Conservation (phyloP, 2,329 filamentous ascomycete genomes). For the Aquanectria penicillioides region DNA sequence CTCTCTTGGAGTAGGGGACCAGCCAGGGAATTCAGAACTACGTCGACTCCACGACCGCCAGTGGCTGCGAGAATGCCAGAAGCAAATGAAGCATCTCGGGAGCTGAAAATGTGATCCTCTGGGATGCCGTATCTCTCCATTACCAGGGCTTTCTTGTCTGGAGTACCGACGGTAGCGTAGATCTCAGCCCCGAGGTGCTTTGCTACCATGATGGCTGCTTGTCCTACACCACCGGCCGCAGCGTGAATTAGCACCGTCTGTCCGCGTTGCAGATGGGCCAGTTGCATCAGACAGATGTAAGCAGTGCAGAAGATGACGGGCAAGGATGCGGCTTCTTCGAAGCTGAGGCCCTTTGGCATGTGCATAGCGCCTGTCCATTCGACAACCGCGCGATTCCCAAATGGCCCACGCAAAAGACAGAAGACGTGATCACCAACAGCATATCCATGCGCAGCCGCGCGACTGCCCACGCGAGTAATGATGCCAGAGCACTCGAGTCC, state of each 20-base stretch:
- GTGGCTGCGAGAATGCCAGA: not conserved
- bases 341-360: slow-evolving; percentile 5
- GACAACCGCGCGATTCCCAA: not conserved
- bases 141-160: slow-evolving; percentile 37
- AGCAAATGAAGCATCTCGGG: not conserved
- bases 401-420: not conserved
- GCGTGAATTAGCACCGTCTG: slow-evolving; percentile 45
- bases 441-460: not conserved
- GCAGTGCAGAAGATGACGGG: slow-evolving; percentile 12
- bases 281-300: not conserved
- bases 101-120: slow-evolving; percentile 2
- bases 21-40: not conserved
- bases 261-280: slow-evolving; percentile 1
- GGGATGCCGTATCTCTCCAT: slow-evolving; percentile 19
- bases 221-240: slow-evolving; percentile 34
- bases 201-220: slow-evolving; percentile 41
- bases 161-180: slow-evolving; percentile 44
- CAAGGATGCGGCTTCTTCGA: slow-evolving; percentile 13
- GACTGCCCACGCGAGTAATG: not conserved
- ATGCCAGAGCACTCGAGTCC: slow-evolving; percentile 6
- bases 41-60: slow-evolving; percentile 3
- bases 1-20: slow-evolving; percentile 14
- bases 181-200: slow-evolving; percentile 35
- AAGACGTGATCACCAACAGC: not conserved
- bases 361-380: not conserved